Conservation (phyloP, 2,329 filamentous ascomycete species). For the Didymella exigua region DNA sequence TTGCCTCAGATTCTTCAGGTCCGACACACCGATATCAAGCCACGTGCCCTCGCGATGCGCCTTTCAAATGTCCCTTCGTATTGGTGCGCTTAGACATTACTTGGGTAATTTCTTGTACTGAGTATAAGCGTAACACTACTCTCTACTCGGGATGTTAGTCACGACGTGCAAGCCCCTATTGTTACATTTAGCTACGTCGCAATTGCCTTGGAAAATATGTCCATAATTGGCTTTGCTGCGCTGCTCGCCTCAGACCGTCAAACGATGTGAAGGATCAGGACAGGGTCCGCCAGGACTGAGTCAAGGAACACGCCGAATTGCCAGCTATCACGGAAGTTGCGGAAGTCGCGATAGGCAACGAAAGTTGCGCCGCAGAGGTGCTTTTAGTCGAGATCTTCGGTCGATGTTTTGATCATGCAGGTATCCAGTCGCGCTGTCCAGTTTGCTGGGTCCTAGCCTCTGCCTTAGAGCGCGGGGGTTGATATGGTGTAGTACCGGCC, state of each 20-base stretch:
- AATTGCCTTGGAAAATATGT: not conserved
- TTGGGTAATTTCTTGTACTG: conserved; percentile 56
- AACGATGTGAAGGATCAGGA: not conserved
- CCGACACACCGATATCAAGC: not conserved
- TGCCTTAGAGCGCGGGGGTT: too few relatives aligned
- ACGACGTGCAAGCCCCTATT: conserved; percentile 48
- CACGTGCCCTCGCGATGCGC: not conserved
- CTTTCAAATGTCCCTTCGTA: not conserved
- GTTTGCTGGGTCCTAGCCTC: too few relatives aligned
- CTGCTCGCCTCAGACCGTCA: not conserved
- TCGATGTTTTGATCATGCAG: too few relatives aligned
- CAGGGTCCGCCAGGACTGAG: not conserved
- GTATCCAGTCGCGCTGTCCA: too few relatives aligned
- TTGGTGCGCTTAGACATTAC: conserved; percentile 59
- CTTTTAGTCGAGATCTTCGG: too few relatives aligned
- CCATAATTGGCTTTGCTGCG: not conserved
- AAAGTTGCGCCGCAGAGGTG: too few relatives aligned
- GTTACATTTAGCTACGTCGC: not conserved
- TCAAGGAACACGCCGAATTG: not conserved
- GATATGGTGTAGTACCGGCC: too few relatives aligned
- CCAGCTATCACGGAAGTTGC: not conserved
- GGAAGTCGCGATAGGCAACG: too few relatives aligned
- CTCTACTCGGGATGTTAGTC: conserved; percentile 56
- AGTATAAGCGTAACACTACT: conserved; percentile 55
- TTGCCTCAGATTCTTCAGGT: not conserved